Evolutionary conservation across 345 rosid species (phyloP), one percentile per base, ranked within the genome.

Genomic region (Hibiscus syriacus): DNA sequence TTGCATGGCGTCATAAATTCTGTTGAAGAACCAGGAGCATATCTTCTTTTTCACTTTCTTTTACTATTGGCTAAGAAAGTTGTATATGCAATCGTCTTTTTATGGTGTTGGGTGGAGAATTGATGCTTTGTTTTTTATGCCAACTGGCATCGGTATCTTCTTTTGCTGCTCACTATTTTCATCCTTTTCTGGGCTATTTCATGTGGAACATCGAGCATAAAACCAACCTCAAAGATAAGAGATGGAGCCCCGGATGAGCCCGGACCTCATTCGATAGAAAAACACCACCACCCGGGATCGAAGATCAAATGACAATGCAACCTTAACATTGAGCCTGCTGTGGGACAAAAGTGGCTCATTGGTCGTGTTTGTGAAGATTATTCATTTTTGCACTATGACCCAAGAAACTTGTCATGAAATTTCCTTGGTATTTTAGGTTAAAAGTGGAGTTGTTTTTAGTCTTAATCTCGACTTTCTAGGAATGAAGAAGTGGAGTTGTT

Each of bases 81-180:
- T 43, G 34, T 8, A 16, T 45, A 13, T 7, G 8, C 26, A 34
- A 26, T 3, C 0, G 8, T 36, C 26, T 45, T 26, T 43, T 64
- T 25, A 3, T 63, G 67, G 67, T 43, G 25, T 16, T 45, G 54
- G 34, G 67, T 43, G 57, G 57, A 49, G 67, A 38, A 61, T 61
- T 63, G 53, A 63, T 63, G 53, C 67, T 63, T 3, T 63, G n/a
- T 23, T 43, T 38, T 62, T 27, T 25, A 39, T 63, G 53, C 67
- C 16, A 63, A 63, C 67, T 16, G 34, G 6, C 36, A 4, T 25
- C 43, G 67, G 16, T 38, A 34, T 52, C 50, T 23, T 32, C 10
- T 38, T 14, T 54, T 34, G 41, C 41, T 38, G 3, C 41, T 0
- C 13, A 8, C 13, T 13, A 38, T 38, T 38, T 10, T 38, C n/a